Evolutionary conservation across 2,329 filamentous ascomycete genomes (phyloP), one percentile per base, ranked within the genome.

Genomic region (Biscogniauxia marginata): DNA sequence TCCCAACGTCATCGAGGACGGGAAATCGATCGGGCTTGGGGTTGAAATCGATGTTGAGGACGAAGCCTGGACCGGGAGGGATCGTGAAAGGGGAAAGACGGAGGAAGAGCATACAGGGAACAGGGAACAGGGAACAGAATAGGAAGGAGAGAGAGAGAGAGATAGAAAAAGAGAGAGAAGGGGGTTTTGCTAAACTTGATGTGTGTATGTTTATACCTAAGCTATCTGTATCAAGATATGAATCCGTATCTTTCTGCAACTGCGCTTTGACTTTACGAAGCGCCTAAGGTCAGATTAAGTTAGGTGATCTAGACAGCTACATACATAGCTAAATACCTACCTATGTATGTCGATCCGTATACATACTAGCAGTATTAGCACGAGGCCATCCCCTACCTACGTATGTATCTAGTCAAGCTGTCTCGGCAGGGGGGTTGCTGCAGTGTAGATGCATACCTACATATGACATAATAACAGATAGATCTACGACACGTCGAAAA

Each of bases 1-100:
- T 39, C 3, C 30, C 30, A 16, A 39, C 30, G 30, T 39, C 30
- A 39, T 39, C 30, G 30, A 39, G 11, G 11, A 39, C n/a, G 30
- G 30, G 13, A 16, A n/a, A 39, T 2, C 11, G 30, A 39, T 39
- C 30, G 30, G 30, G 9, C 19, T 16, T 50, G 54, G 19, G 59
- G 45, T 20, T 34, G 49, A 46, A 11, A 30, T 49, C 19, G 58
- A 50, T 57, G 51, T 51, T 23, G 21, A 49, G 34, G 45, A 54
- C 21, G 45, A 34, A 43, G 25, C 6, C 8, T 2, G 7, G 7
- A 11, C 13, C 25, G 13, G 3, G 30, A 39, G n/a, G 9, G 16
- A 39, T 16, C 13, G 30, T 39, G 9, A 39, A 16, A 9, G 13
- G 11, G n/a, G 30, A 39, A 39, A 39, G 2, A 39, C n/a, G 11